Evolutionary conservation across 208 protist species (phyloP), one percentile per base, ranked within the genome.

Genomic region (Trypanosoma boissoni): DNA sequence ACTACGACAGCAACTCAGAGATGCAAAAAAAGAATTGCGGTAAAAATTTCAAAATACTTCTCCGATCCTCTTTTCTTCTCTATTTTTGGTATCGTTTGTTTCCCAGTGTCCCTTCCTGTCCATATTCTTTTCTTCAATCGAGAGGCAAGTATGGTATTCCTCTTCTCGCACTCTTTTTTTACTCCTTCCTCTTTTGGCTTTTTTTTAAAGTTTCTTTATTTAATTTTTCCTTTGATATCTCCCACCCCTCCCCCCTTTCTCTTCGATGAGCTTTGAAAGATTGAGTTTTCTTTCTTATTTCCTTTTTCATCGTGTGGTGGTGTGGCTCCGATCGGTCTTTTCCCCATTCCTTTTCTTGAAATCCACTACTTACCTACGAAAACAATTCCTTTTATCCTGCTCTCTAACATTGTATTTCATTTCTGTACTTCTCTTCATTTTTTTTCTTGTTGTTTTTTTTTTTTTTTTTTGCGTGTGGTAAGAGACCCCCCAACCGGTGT

Each of bases 351-450:
- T 39, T 39, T 16, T 39, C 8, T 12, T 39, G 34, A 39, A 12
- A 12, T 39, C 34, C 34, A 39, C 34, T 39, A 39, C 34, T 39
- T 39, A 39, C 8, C 8, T 62, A 46, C 56, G 50, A 37, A 62
- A 51, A 46, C 3, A 28, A 26, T 58, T 7, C 24, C 14, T 50
- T 23, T 50, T 50, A 29, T 23, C 6, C 44, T 23, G 21, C 16
- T 23, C 44, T 50, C 21, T 14, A 16, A 16, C 14, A 16, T 43
- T 43, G 14, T 14, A 16, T 43, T 16, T 16, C 14, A 16, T 14
- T n/a, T n/a, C n/a, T n/a, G n/a, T n/a, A n/a, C n/a, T n/a, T n/a
- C n/a, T n/a, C n/a, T n/a, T n/a, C n/a, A n/a, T n/a, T n/a, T n/a
- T n/a, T n/a, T n/a, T n/a, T n/a, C n/a, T n/a, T n/a, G n/a, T n/a